Evolutionary conservation across 1,284 basidiomycete species (phyloP).

Genomic region (Quambalaria eucalypti): DNA sequence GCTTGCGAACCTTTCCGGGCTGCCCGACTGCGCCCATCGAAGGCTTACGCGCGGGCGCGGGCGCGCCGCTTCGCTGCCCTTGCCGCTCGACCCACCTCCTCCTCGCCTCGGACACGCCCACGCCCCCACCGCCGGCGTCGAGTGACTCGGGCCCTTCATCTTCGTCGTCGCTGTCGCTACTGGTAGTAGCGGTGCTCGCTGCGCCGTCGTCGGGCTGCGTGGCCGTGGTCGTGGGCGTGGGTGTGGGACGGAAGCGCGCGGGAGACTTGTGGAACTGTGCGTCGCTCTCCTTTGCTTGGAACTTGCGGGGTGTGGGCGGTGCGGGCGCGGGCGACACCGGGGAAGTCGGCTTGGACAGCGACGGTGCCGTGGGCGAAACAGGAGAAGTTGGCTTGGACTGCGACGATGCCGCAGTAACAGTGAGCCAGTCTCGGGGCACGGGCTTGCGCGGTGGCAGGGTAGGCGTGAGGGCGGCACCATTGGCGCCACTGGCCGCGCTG

Average conservation of each 20-base stretch:
- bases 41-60: neutral
- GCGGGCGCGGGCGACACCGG: too few relatives aligned
- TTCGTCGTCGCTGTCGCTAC: slow-evolving; percentile 3
- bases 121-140: too few relatives aligned
- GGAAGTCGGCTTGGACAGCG: too few relatives aligned
- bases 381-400: too few relatives aligned
- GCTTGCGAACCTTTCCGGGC: neutral
- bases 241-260: neutral
- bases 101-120: neutral
- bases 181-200: neutral
- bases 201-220: slow-evolving; percentile 9
- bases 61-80: neutral
- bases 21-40: too few relatives aligned
- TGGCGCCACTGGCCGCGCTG: slow-evolving; percentile 9
- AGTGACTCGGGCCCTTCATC: neutral
- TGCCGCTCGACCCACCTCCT: neutral
- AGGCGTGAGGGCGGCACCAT: slow-evolving; percentile 4
- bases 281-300: neutral
- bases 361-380: too few relatives aligned
- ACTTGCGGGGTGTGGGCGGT: neutral
- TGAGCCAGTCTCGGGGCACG: too few relatives aligned
- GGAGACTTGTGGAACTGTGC: neutral
- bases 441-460: slow-evolving; percentile 15
- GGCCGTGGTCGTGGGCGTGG: too few relatives aligned
- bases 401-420: too few relatives aligned